Base-by-base conservation (phyloP, 768 basidiomycete genomes). In the Panaeolus cyanescens region DNA sequence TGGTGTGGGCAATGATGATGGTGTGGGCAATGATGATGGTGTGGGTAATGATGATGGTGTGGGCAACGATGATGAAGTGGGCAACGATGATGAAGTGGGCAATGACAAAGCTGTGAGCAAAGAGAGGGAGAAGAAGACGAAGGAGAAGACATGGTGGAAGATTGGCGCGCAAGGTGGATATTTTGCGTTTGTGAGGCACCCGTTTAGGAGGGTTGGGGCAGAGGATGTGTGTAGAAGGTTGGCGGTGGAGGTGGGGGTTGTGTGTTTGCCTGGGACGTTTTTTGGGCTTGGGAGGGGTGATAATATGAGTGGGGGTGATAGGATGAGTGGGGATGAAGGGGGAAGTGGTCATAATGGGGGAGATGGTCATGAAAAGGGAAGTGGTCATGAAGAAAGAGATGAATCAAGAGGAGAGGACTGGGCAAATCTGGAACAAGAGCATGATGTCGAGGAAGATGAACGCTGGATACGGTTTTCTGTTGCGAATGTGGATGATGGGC, bases 401-500 rank as follows among this genome's bases (percentile, higher is more conserved):
- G n/a, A n/a, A n/a, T n/a, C n/a, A 17, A 20, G 4, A 72, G 70
- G 67, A n/a, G 81, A 78, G 1, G 79, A 79, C 39, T 61, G 63
- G 65, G 40, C 15, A 15, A 31, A 5, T 5, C 55, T 59, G 36
- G 63, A 67, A 36, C 28, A 42, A 59, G 45, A 68, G 53, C 2
- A 39, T 60, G 68, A 55, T 68, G 65, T 39, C 72, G 70, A 71
- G 28, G 84, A 81, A 6, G 79, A 79, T 66, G 82, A 85, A 36
- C 74, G 81, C 58, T 93, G 90, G 89, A 75, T 93, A 31, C 80
- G 92, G 58, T 90, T 94, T 71, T 91, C 90, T 9, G 88, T 93
- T 3, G 90, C 91, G 12, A 94, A 92, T 71, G 84, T 92, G n/a
- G 80, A 82, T 40, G 89, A 92, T 55, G 85, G 83, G 56, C 78